Evolutionary conservation across 768 basidiomycete species (phyloP).

Genomic region (Lactarius psammicola): DNA sequence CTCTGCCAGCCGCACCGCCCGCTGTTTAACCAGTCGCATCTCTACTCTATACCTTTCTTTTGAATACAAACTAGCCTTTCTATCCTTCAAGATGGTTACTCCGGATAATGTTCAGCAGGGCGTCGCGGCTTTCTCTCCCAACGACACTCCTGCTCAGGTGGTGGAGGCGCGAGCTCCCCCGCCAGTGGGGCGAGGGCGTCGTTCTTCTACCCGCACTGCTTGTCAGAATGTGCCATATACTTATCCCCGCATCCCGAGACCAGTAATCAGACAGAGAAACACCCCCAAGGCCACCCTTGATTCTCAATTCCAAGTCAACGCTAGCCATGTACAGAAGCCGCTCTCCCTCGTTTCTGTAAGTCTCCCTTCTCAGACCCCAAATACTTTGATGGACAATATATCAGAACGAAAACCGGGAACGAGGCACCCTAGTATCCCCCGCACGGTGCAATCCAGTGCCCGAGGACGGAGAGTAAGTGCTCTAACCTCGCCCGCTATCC

Average conservation of each 20-base stretch:
- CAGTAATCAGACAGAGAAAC: conserved; percentile 1
- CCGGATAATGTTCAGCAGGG: background rate
- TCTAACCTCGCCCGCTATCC: background rate
- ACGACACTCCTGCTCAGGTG: background rate
- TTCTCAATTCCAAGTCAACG: conserved; percentile 22
- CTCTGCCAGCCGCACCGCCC: background rate
- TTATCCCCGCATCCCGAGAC: conserved; percentile 18
- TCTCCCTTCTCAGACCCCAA: background rate
- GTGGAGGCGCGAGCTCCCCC: background rate
- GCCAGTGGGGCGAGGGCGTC: background rate
- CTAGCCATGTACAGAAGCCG: conserved; percentile 14
- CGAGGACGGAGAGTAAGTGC: conserved; percentile 5
- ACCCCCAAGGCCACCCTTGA: background rate
- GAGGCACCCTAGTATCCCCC: background rate
- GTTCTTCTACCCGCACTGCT: background rate
- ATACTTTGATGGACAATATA: background rate
- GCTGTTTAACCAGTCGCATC: background rate
- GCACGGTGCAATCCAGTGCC: background rate
- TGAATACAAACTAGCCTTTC: conserved; percentile 6
- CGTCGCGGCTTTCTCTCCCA: background rate
- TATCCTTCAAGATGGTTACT: conserved; percentile 8
- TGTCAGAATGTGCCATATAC: background rate
- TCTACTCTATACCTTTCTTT: conserved; percentile 3
- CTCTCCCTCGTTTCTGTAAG: conserved; percentile 13
- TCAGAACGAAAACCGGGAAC: background rate